Evolutionary conservation across 2,329 filamentous ascomycete genomes (phyloP), one percentile per base, ranked within the genome.

Genomic region (Dothiorella sarmentorum): DNA sequence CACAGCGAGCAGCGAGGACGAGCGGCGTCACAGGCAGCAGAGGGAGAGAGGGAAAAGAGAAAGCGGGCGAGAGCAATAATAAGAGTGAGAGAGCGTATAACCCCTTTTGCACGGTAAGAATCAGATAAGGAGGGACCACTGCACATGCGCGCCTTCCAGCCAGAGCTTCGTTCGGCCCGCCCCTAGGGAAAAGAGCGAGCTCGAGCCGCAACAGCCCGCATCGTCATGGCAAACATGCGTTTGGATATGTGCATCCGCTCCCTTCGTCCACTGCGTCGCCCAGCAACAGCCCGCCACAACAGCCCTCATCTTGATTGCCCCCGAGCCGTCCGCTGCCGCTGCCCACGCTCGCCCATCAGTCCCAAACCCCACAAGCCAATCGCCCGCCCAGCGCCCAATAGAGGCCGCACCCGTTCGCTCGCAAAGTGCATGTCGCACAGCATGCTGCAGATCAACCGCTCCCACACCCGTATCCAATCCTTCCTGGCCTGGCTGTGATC

Each of bases 381-480:
- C 45, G 9, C 45, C n/a, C n/a, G 43, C 27, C 24, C 44, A 35
- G 27, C 18, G 29, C 20, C 29, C 47, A 27, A 43, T 43, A 9
- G 40, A 43, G 40, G 10, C 40, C 22, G 40, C 40, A 26, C 40
- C 40, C 40, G 37, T 37, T 40, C 37, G 40, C 40, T 43, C 40
- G 29, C 29, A 31, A 31, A 9, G 40, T 11, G 20, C 49, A 53
- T 53, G 49, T 53, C 49, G 49, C 49, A 53, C 49, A 53, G 49
- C 49, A 53, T 53, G 33, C 35, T 40, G 49, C 49, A 53, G 49
- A 53, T 53, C 49, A 53, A 53, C 49, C 49, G 49, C 49, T 17
- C 22, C 45, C 45, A 15, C 10, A 18, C 33, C 33, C 49, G 49
- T 29, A 40, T 52, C 49, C 49, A 38, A 42, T 40, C 49, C 49